Evolutionary conservation across 495 filamentous ascomycete species (phyloP), one percentile per base, ranked within the genome.

Genomic region (Tuber calosporum): DNA sequence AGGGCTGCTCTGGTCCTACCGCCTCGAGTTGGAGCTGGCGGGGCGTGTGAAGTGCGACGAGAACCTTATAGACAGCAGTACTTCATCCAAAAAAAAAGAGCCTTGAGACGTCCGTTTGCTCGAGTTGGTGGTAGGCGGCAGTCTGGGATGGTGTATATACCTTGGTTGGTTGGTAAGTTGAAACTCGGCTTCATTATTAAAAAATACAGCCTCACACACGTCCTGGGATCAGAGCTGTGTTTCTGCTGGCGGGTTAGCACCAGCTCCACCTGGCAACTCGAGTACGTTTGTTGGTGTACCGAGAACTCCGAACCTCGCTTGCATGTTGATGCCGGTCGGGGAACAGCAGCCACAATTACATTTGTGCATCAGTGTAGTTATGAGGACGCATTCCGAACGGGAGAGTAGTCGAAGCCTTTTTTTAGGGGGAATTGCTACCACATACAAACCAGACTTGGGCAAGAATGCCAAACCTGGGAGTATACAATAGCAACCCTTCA

Each of bases 381-480:
- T 34, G 53, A 62, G 53, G 53, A 30, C 9, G 9, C 11, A 15
- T 17, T 30, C 13, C 26, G 15, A 62, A 30, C 26, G 26, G 13
- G 53, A 30, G 7, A 1, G 53, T 7, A 62, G 19, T 34, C 13
- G 26, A 62, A 62, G 4, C 13, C 26, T 19, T 62, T 62, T 34
- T 34, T 26, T 5, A 62, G 13, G n/a, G 9, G 26, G 53, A 30
- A 34, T 62, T 62, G 53, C 26, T 34, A 19, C 30, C 3, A 26
- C 26, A 62, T 34, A 62, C 53, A 15, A 34, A 26, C 53, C 53
- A 30, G 53, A 62, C 19, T 26, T 2, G 26, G 19, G 53, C n/a
- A 9, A 17, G 53, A 62, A 34, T 34, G 30, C 22, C 9, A 72
- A 19, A 26, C 4, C 83, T 53, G 30, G 37, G 19, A 68, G 66